phyloP scores from a whole-genome alignment of 805 yeast species.

The Candida krabiensis region DNA sequence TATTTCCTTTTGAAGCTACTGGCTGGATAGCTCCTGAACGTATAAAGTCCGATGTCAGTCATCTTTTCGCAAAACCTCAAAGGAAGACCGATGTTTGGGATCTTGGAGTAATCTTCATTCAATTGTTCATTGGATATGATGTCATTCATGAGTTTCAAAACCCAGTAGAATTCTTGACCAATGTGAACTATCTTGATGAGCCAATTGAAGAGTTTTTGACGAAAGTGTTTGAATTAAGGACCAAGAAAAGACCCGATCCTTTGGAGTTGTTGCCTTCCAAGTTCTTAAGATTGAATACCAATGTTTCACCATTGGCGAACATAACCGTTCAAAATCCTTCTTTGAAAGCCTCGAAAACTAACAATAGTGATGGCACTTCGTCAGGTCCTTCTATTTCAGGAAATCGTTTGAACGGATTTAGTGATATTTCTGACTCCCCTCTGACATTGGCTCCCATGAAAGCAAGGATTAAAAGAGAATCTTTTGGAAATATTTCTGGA shows the following conservation, averaged over 20 bases:
- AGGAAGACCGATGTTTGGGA: constrained; percentile 94
- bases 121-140: constrained; percentile 62
- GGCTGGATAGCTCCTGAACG: constrained; percentile 85
- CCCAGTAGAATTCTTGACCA: constrained; percentile 62
- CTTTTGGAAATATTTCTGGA: constrained; percentile 23
- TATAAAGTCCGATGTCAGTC: constrained; percentile 21
- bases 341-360: neutral
- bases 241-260: constrained; percentile 77
- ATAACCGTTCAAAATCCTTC: constrained; percentile 1
- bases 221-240: constrained; percentile 61
- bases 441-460: constrained; percentile 9
- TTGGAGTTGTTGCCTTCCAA: constrained; percentile 81
- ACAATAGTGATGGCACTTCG: neutral
- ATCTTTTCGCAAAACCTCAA: constrained; percentile 48
- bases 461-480: constrained; percentile 26
- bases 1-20: constrained; percentile 31
- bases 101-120: constrained; percentile 74
- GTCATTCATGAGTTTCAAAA: constrained; percentile 53
- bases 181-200: constrained; percentile 40
- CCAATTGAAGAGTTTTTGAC: constrained; percentile 65
- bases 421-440: constrained; percentile 23
- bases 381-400: neutral
- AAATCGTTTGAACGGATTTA: constrained; percentile 16
- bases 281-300: constrained; percentile 74
- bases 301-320: constrained; percentile 30